Conservation (phyloP, 1,139 yeast genomes). For the Ogataea hybrid region DNA sequence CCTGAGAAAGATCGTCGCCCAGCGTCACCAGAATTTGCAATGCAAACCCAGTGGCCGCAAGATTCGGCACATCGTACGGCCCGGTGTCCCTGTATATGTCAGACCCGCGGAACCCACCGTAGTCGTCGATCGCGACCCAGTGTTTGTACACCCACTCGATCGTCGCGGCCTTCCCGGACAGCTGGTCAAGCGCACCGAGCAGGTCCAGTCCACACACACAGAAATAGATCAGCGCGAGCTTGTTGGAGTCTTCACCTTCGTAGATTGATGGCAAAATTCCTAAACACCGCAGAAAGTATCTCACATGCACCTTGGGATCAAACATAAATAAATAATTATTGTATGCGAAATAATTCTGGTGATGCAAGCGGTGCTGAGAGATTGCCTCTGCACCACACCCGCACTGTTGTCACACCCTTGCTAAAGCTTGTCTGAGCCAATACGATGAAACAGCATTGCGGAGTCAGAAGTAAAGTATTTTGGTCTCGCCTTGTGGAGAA, state of each 20-base stretch:
- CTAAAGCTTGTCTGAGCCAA: no score
- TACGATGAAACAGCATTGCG: no score
- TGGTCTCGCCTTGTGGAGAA: no score
- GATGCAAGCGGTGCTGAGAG: no score
- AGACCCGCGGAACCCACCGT: slow-evolving; percentile 55
- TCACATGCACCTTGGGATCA: slow-evolving; percentile 40
- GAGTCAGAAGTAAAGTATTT: no score
- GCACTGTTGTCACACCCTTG: no score
- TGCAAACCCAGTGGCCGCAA: slow-evolving; percentile 71
- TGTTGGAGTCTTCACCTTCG: slow-evolving; percentile 64
- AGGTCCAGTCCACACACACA: slow-evolving; percentile 61
- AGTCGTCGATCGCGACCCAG: slow-evolving; percentile 38
- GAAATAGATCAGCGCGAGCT: slow-evolving; percentile 63
- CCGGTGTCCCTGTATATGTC: slow-evolving; percentile 31
- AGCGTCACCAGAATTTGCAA: slow-evolving; percentile 49
- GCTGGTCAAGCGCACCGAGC: slow-evolving; percentile 36
- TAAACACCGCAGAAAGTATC: slow-evolving; percentile 50
- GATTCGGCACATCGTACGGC: slow-evolving; percentile 55
- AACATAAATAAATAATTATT: slow-evolving; percentile 1
- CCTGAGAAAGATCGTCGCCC: slow-evolving; percentile 37
- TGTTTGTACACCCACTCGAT: slow-evolving; percentile 49
- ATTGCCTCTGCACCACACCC: no score
- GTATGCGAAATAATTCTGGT: no score
- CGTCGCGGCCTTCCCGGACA: slow-evolving; percentile 33
- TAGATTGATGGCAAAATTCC: slow-evolving; percentile 48